phyloP scores from a whole-genome alignment of 106 monocot species.

The Dendrobium catenatum region DNA sequence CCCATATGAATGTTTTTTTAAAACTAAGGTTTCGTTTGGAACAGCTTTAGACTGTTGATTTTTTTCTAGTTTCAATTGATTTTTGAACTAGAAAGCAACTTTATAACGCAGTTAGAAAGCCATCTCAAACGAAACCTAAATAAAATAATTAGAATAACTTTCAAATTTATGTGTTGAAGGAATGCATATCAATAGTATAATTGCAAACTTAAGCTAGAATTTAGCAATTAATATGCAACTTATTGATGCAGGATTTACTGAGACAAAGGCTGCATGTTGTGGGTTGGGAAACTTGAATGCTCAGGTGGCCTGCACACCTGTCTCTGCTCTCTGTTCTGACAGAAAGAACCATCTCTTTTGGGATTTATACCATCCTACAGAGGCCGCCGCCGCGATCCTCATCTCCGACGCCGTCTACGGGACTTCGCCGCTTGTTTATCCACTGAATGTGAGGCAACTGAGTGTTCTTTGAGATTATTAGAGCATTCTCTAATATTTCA shows the following conservation, averaged over 20 bases:
- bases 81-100: too few species aligned
- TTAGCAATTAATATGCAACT: too few species aligned
- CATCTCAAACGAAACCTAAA: too few species aligned
- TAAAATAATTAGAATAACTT: background rate
- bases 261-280: conserved; percentile 58
- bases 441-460: conserved; percentile 39
- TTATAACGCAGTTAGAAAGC: too few species aligned
- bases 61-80: too few species aligned
- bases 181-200: too few species aligned
- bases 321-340: conserved; percentile 34
- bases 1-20: too few species aligned
- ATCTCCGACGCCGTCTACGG: conserved; percentile 20
- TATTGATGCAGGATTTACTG: conserved; percentile 33
- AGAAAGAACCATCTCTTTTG: conserved; percentile 36
- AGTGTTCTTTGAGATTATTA: conserved; percentile 9
- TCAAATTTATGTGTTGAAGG: background rate
- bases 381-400: conserved; percentile 23
- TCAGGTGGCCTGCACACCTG: conserved; percentile 35
- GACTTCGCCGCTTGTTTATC: conserved; percentile 29
- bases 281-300: conserved; percentile 54
- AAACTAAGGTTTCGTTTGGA: too few species aligned
- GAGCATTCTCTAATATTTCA: background rate
- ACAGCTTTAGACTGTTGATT: too few species aligned
- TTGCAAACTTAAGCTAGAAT: too few species aligned
- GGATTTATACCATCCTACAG: conserved; percentile 62